Conservation (phyloP, 2,329 filamentous ascomycete species). For the Neonectria ditissima region DNA sequence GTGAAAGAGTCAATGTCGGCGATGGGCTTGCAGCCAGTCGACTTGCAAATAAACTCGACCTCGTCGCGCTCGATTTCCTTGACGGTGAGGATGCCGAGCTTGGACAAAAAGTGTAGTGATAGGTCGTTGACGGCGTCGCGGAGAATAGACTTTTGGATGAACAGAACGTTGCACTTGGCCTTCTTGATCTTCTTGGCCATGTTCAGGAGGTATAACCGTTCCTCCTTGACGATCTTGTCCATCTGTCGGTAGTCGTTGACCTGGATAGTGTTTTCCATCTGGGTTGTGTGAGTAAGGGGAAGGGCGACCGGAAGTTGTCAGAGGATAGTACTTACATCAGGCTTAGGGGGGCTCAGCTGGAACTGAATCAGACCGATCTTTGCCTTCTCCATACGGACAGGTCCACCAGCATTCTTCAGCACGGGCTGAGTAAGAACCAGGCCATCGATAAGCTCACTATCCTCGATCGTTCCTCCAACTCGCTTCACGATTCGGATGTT, state of each 20-base stretch:
- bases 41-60: constrained; percentile 99
- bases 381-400: constrained; percentile 95
- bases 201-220: constrained; percentile 96
- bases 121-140: constrained; percentile 98
- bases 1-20: constrained; percentile 98
- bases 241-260: constrained; percentile 99
- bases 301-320: neutral
- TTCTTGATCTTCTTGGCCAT: constrained; percentile 99
- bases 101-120: constrained; percentile 95
- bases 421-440: constrained; percentile 92
- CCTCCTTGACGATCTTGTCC: constrained; percentile 99
- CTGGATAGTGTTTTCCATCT: constrained; percentile 99
- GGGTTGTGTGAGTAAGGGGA: constrained; percentile 37
- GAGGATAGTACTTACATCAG: constrained; percentile 74
- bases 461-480: constrained; percentile 96
- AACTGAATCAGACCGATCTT: constrained; percentile 98
- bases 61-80: constrained; percentile 99
- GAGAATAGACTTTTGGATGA: constrained; percentile 99
- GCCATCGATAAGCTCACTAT: constrained; percentile 96
- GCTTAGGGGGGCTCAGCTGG: constrained; percentile 97
- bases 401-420: constrained; percentile 92
- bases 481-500: constrained; percentile 99
- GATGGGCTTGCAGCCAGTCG: constrained; percentile 97
- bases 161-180: constrained; percentile 97
- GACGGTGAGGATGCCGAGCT: constrained; percentile 93